Conservation (phyloP, 2,329 filamentous ascomycete genomes). For the Proliferodiscus dingleyae region DNA sequence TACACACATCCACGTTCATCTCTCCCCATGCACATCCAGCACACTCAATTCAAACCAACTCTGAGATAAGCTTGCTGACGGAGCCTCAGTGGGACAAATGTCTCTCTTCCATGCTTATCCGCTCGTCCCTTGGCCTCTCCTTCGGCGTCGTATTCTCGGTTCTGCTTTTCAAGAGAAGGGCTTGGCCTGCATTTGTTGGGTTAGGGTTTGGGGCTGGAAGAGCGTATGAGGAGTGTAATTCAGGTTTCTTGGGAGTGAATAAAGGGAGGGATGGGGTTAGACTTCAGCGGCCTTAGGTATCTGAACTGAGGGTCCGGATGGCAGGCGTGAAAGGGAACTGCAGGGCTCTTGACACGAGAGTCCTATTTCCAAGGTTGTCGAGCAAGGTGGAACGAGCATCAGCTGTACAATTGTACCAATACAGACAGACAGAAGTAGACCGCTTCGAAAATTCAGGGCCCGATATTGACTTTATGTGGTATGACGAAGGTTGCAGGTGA, state of each 20-base stretch:
- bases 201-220: conserved; percentile 92
- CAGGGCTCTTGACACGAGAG: no score
- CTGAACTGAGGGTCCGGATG: not conserved
- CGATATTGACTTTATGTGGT: no score
- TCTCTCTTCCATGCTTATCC: conserved; percentile 94
- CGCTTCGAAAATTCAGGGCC: no score
- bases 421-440: no score
- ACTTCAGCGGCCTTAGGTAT: conserved; percentile 22
- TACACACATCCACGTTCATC: no score
- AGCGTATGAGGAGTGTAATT: conserved; percentile 97
- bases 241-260: conserved; percentile 29
- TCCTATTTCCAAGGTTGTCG: no score
- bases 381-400: no score
- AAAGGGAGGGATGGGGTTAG: conserved; percentile 27
- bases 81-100: conserved; percentile 86
- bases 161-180: conserved; percentile 93
- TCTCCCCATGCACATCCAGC: not conserved
- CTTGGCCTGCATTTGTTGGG: conserved; percentile 95
- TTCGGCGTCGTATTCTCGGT: conserved; percentile 99
- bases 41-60: not conserved
- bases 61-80: conserved; percentile 1
- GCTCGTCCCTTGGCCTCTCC: conserved; percentile 89
- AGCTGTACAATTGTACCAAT: no score
- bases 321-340: no score
- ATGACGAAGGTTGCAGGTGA: no score